phyloP scores from a whole-genome alignment of 192 early-diverging fungal species.

The Backusella morwellensis region DNA sequence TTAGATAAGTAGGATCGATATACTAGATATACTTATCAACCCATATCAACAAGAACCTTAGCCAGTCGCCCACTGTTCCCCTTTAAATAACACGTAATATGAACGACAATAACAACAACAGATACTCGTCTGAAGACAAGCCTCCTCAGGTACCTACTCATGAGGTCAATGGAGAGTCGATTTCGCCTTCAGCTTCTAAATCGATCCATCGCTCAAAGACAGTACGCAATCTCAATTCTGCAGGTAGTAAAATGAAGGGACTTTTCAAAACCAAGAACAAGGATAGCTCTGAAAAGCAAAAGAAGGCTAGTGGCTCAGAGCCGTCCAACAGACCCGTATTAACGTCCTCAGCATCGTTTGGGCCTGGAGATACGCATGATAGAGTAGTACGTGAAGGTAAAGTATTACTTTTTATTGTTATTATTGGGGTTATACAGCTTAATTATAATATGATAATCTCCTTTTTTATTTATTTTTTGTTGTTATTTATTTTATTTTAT shows the following conservation, averaged over 20 bases:
- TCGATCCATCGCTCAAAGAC: constrained; percentile 31
- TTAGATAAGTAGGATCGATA: neutral
- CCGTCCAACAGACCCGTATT: neutral
- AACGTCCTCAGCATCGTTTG: constrained; percentile 6
- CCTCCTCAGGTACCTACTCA: neutral
- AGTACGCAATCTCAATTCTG: constrained; percentile 27
- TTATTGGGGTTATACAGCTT: neutral
- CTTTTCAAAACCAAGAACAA: constrained; percentile 24
- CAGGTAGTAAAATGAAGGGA: constrained; percentile 25
- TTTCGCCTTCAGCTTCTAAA: constrained; percentile 14
- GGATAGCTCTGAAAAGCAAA: neutral
- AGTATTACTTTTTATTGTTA: neutral
- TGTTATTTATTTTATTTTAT: neutral
- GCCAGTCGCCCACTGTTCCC: neutral
- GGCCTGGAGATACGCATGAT: neutral
- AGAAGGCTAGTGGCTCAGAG: neutral
- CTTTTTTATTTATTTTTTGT: constrained; percentile 3
- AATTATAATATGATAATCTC: neutral
- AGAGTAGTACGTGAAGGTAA: neutral
- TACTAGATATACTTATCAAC: neutral
- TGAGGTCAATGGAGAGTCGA: neutral
- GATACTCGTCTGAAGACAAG: neutral
- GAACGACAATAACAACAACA: constrained; percentile 4
- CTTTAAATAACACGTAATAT: constrained; percentile 2
- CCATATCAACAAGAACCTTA: neutral